Evolutionary conservation across 148 eudicot genomes (phyloP).

Genomic region (Diospyros kaki): DNA sequence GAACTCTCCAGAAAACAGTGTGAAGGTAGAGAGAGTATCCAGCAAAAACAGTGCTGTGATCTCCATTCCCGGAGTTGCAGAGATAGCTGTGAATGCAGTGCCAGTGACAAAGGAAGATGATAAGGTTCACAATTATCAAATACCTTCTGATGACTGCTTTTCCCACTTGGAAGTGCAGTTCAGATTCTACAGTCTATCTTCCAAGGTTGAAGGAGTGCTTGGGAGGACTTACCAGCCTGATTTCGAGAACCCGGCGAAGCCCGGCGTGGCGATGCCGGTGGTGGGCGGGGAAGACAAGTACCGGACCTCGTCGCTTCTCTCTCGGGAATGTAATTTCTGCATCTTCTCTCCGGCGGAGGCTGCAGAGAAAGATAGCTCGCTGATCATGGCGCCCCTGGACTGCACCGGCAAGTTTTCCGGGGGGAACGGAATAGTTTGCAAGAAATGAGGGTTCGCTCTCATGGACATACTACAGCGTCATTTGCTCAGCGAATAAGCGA

Average conservation of each 20-base stretch:
- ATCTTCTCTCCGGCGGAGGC: constrained; percentile 23
- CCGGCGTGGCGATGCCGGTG: constrained; percentile 17
- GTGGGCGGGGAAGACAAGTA: constrained; percentile 22
- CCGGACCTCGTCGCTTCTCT: not conserved
- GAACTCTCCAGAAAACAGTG: constrained; percentile 18
- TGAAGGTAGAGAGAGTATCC: constrained; percentile 24
- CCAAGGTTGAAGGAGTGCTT: constrained; percentile 23
- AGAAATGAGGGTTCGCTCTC: constrained; percentile 21
- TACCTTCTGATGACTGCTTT: too few relatives aligned
- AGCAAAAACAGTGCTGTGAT: constrained; percentile 22
- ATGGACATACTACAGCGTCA: too few relatives aligned
- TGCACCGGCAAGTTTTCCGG: constrained; percentile 25
- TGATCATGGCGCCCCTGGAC: constrained; percentile 30
- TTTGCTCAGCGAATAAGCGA: too few relatives aligned
- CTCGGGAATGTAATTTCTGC: constrained; percentile 45
- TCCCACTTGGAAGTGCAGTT: too few relatives aligned
- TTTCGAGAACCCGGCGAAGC: constrained; percentile 21
- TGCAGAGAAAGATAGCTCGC: constrained; percentile 6
- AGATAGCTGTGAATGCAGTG: constrained; percentile 24
- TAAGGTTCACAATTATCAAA: constrained; percentile 25
- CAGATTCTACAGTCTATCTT: constrained; percentile 18
- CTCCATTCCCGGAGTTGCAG: constrained; percentile 16
- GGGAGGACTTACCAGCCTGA: constrained; percentile 22
- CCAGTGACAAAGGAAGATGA: constrained; percentile 26
- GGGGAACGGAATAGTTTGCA: constrained; percentile 44